Base-by-base conservation (phyloP, 1,284 basidiomycete species). In the Trichosporon faecale region DNA sequence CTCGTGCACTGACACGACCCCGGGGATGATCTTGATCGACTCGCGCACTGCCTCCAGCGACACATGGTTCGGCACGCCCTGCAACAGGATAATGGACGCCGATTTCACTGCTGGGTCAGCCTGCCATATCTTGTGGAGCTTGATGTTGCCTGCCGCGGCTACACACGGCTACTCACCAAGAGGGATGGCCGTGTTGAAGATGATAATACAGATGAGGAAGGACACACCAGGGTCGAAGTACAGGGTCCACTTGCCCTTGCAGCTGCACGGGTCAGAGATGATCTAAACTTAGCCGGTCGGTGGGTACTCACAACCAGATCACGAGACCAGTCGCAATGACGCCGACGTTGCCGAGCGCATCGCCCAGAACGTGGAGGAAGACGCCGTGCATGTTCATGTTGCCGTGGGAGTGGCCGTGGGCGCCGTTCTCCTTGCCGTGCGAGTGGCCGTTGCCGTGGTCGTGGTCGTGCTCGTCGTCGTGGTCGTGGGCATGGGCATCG, bases 311-410 rank as follows among this genome's bases (percentile, higher is more conserved):
- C 81, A 91, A 87, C 94, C 93, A 95, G 78, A 98, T 96, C 79
- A 97, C 86, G 11, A 98, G 87, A 74, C 97, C 97, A 4, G 95
- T 93, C 31, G 91, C 89, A 73, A 99, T 98, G 73, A 99, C 97
- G 72, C 97, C 97, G 73, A 98, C 91, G 82, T 99, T 99, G 70
- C 97, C 96, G 52, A 98, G 87, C 73, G 97, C 97, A 84, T 99
- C 97, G 40, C 97, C 96, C 52, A 99, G 83, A 29, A 99, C 96
- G 83, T 99, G 97, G 27, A 99, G 85, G 69, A 99, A 87, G 3
- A 99, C 88, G 33, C 95, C 97, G 37, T 87, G 91, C 95, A 99
- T 98, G 85, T 98, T 99, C 96, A 99, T 98, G 5, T 90, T 92
- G 3, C 83, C 86, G 79, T 93, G 91, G 1, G 37, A 5, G 78